A percentile compares a stretch with the other conserved stretches of the same genome.
Conservation (phyloP, 2,329 filamentous ascomycete species). For the Aspergillus tamarii region DNA sequence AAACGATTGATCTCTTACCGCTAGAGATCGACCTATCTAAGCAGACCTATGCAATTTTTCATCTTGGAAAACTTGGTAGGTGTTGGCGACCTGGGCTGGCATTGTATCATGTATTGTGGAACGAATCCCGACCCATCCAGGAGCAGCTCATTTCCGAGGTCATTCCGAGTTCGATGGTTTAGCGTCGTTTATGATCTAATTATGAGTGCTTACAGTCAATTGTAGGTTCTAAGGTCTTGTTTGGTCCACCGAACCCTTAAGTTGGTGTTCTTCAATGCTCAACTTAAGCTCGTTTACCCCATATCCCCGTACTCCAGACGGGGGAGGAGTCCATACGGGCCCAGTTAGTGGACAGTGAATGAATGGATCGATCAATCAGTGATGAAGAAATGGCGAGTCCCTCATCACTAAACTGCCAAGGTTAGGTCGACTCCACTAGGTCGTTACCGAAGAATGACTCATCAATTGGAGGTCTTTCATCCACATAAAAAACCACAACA, state of each 20-base stretch:
- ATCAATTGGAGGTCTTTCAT: neutral
- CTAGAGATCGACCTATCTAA: neutral
- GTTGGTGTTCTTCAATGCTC: neutral
- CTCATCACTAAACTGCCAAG: neutral
- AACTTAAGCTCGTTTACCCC: constrained; percentile 4
- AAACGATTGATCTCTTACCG: neutral
- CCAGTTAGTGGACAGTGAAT: constrained; percentile 1
- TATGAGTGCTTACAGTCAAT: neutral
- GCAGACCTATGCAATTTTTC: neutral
- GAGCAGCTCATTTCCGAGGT: neutral
- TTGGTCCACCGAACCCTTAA: neutral
- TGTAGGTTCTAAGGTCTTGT: neutral
- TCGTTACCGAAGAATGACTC: neutral
- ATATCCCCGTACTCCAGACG: neutral
- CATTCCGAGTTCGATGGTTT: neutral
- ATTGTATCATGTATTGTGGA: neutral
- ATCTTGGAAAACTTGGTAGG: neutral
- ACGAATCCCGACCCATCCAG: neutral
- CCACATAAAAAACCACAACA: neutral
- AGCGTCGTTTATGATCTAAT: neutral
- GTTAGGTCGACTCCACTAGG: neutral
- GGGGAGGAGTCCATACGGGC: neutral
- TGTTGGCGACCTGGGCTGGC: neutral
- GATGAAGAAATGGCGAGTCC: neutral
- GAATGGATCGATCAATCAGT: neutral